Evolutionary conservation across 2,329 filamentous ascomycete genomes (phyloP).

Genomic region (Fusarium sp.): DNA sequence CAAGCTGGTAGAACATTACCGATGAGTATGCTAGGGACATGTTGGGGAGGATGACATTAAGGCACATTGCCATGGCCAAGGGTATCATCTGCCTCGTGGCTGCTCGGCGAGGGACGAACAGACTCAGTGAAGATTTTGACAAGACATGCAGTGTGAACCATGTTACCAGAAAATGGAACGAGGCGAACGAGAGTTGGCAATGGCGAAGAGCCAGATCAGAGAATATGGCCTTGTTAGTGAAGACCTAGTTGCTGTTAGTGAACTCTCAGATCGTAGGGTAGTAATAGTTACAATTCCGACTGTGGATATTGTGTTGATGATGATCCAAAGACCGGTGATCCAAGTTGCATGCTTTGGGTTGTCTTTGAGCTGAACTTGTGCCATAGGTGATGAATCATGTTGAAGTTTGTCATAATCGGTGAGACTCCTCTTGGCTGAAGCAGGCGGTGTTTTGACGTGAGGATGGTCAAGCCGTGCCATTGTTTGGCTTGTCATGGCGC

Average conservation of each 20-base stretch:
- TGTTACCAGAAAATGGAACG: slow-evolving; percentile 76
- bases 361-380: neutral
- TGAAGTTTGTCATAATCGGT: neutral
- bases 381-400: neutral
- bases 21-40: slow-evolving; percentile 74
- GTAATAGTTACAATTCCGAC: slow-evolving; percentile 47
- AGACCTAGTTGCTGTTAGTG: slow-evolving; percentile 60
- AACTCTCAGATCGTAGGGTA: no score
- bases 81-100: slow-evolving; percentile 68
- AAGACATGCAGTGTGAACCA: slow-evolving; percentile 71
- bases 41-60: slow-evolving; percentile 77
- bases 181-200: slow-evolving; percentile 72
- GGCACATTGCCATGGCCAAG: slow-evolving; percentile 73
- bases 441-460: neutral
- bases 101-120: slow-evolving; percentile 68
- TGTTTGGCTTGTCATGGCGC: neutral
- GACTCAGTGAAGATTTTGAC: slow-evolving; percentile 65
- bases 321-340: slow-evolving; percentile 58
- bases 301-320: slow-evolving; percentile 70
- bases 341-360: neutral
- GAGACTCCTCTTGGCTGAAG: neutral
- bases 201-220: slow-evolving; percentile 66
- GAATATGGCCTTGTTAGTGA: slow-evolving; percentile 78
- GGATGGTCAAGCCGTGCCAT: neutral
- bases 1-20: slow-evolving; percentile 77